Percentiles rank a stretch among this genome's conserved stretches.
These are phyloP conservation scores for Tremella yokohamensis DNA, from an alignment of 768 basidiomycete species.

Conservation along the genomic window DNA sequence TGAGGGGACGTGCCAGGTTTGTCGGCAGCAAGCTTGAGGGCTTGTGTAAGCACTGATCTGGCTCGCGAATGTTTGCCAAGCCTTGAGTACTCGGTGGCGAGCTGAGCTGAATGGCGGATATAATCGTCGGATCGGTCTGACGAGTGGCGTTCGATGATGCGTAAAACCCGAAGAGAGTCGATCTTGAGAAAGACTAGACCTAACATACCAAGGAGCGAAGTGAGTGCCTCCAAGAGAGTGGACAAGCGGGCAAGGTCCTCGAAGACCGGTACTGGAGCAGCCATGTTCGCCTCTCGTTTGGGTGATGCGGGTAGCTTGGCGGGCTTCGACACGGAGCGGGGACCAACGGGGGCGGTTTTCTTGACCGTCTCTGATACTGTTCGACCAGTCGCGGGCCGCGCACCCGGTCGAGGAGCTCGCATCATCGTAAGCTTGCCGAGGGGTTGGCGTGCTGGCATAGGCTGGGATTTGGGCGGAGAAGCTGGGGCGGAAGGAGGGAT, in stretches of 20 bases:
- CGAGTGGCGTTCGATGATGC: constrained; percentile 61
- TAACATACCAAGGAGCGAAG: constrained; percentile 65
- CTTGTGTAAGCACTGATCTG: constrained; percentile 58
- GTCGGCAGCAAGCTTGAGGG: constrained; percentile 11
- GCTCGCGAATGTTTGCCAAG: constrained; percentile 74
- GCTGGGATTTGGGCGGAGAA: constrained; percentile 3
- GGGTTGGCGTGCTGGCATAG: not conserved
- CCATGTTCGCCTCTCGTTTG: not conserved
- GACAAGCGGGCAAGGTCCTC: constrained; percentile 28
- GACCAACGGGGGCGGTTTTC: not conserved
- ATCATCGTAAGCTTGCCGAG: not conserved
- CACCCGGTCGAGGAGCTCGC: not conserved
- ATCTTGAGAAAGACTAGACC: constrained; percentile 66
- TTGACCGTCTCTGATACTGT: not conserved
- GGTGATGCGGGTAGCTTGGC: not conserved
- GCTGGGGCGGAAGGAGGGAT: constrained; percentile 13
- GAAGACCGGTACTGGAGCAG: constrained; percentile 10
- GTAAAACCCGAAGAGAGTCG: constrained; percentile 63
- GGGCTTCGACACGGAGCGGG: not conserved
- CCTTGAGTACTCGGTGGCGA: constrained; percentile 74
- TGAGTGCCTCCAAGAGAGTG: constrained; percentile 35
- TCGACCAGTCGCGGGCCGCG: too few relatives aligned
- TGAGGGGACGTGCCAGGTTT: constrained; percentile 13
- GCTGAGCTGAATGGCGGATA: constrained; percentile 62
- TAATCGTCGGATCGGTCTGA: constrained; percentile 62